Base-by-base conservation (phyloP, 2,329 filamentous ascomycete genomes). In the Colletotrichum plurivorum region DNA sequence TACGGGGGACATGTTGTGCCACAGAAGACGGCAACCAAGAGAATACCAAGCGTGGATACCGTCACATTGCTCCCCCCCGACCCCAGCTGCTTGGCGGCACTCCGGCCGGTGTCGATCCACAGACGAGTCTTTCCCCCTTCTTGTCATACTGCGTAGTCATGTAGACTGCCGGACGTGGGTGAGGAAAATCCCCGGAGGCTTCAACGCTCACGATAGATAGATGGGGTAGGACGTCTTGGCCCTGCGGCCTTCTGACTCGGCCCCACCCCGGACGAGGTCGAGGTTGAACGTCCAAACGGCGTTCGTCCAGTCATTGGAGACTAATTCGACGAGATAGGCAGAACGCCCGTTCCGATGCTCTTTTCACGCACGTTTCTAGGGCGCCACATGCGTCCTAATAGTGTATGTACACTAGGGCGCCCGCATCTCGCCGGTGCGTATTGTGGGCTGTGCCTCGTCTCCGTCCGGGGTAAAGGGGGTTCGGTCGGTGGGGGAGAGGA, bases 221-320 rank as follows among this genome's bases (percentile, higher is more conserved):
- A 36, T 36, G 43, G 18, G 22, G 57, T 18, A 43, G 36, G 22
- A 22, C 8, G 39, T 56, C 67, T 69, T 69, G 67, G 67, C 62
- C 16, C 56, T 66, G 67, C 56, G 56, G 25, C 51, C 39, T 60
- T 52, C 58, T 69, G 67, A 69, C 55, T 69, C 67, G 67, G 49
- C 56, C 18, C 46, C 16, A n/a, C 45, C 39, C 15, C 31, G 31
- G 31, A 10, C 8, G 31, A 22, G 41, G 39, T 36, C 54, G 39
- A 4, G 15, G 27, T 41, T 41, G 39, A 16, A 7, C 12, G 13
- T 10, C 20, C 27, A 54, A 2, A 27, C 8, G 27, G 22, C 15
- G 39, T 48, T 53, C 31, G 6, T 56, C 55, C 36, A 52, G 31
- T 52, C 18, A 56, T 25, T 49, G 22, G n/a, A n/a, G 1, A 12